Evolutionary conservation across 805 yeast species (phyloP).

Genomic region (Nakazawaea wickerhamii): DNA sequence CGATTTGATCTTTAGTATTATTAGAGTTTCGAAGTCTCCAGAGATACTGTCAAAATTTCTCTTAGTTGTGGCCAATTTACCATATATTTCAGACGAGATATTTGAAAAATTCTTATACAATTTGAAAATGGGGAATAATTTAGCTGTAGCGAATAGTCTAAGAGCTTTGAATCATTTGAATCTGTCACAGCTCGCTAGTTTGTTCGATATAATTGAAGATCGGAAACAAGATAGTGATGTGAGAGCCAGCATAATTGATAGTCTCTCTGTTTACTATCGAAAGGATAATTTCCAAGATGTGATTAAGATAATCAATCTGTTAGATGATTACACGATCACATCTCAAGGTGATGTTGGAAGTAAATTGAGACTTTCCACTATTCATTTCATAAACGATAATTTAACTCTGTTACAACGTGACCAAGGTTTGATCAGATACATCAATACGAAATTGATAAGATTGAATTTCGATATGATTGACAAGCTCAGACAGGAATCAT

Average conservation of each 20-base stretch:
- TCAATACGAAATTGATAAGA: conserved; percentile 40
- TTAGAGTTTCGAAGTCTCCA: conserved; percentile 19
- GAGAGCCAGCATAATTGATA: conserved; percentile 21
- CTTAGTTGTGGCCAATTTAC: conserved; percentile 18
- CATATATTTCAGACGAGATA: conserved; percentile 15
- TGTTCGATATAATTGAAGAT: conserved; percentile 25
- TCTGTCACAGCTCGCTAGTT: conserved; percentile 14
- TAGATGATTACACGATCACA: conserved; percentile 76
- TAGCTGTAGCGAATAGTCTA: conserved; percentile 31
- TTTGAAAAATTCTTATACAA: conserved; percentile 30
- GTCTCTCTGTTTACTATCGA: conserved; percentile 22
- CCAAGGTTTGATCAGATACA: conserved; percentile 11
- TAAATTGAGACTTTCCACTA: conserved; percentile 51
- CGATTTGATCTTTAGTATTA: conserved; percentile 23
- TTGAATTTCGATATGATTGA: conserved; percentile 62
- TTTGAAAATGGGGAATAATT: conserved; percentile 33
- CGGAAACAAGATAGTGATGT: conserved; percentile 24
- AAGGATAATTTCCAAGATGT: conserved; percentile 13
- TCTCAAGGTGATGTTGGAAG: conserved; percentile 93
- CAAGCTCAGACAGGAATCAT: conserved; percentile 40
- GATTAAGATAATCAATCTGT: conserved; percentile 26
- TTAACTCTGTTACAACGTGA: conserved; percentile 13
- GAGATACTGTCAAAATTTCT: conserved; percentile 26
- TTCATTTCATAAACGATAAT: conserved; percentile 33
- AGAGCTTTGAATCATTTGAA: conserved; percentile 21